phyloP scores from a whole-genome alignment of 2,329 filamentous ascomycete species.

The Xylariaceae sp. region DNA sequence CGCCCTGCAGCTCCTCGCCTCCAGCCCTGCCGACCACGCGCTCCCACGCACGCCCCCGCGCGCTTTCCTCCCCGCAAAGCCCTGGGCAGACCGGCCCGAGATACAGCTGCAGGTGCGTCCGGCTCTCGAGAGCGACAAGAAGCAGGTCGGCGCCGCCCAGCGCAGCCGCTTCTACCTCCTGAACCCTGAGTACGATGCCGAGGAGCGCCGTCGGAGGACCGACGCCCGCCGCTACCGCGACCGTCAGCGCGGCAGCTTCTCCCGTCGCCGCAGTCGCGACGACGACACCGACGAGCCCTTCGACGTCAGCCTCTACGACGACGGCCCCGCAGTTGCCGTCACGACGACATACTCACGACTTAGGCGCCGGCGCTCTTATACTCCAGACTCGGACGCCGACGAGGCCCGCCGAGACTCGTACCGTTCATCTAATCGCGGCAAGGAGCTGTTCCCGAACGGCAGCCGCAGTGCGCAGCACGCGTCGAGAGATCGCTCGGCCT shows the following conservation, averaged over 20 bases:
- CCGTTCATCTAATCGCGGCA: constrained; percentile 43
- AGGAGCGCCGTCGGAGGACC: constrained; percentile 61
- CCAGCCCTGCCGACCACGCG: constrained; percentile 49
- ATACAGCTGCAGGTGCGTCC: constrained; percentile 68
- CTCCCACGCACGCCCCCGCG: constrained; percentile 53
- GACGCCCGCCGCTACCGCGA: constrained; percentile 59
- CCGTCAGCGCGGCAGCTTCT: constrained; percentile 38
- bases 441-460: constrained; percentile 60
- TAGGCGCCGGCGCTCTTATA: constrained; percentile 34
- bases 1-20: constrained; percentile 52
- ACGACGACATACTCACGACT: constrained; percentile 25
- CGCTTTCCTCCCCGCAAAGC: constrained; percentile 66
- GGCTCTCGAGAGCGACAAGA: constrained; percentile 72
- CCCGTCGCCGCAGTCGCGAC: constrained; percentile 32
- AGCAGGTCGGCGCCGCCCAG: constrained; percentile 71
- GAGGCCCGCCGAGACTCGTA: constrained; percentile 22
- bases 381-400: constrained; percentile 25
- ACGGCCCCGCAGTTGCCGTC: constrained; percentile 47
- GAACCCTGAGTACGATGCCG: constrained; percentile 83
- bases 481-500: constrained; percentile 49
- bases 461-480: constrained; percentile 25
- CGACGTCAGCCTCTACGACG: constrained; percentile 78
- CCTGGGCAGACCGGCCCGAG: constrained; percentile 64
- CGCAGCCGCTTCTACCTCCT: constrained; percentile 89
- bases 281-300: constrained; percentile 57